Evolutionary conservation across 139 green algal genomes (phyloP).

Genomic region (Chlorella sp.): DNA sequence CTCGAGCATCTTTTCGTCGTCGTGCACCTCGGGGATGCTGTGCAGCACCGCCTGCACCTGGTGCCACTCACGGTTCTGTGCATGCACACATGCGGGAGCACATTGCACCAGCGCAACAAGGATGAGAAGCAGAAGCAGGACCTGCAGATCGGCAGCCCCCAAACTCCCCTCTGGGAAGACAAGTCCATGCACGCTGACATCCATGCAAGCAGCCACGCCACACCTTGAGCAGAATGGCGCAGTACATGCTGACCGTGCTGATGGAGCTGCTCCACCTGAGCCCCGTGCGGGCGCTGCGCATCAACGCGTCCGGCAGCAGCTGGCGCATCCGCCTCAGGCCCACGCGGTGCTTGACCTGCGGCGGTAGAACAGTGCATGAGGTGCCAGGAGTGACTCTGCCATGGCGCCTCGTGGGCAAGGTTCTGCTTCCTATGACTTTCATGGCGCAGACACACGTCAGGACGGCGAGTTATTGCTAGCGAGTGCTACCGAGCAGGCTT

Average conservation of each 20-base stretch:
- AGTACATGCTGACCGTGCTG: neutral
- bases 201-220: neutral
- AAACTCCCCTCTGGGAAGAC: neutral
- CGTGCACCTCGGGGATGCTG: neutral
- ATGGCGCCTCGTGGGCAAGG: neutral
- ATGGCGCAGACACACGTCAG: neutral
- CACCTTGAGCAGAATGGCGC: constrained; percentile 3
- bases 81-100: neutral
- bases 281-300: neutral
- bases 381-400: neutral
- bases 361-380: neutral
- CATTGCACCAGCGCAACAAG: neutral
- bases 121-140: neutral
- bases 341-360: neutral
- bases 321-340: neutral
- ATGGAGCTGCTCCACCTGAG: neutral
- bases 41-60: neutral
- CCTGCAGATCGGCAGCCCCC: neutral
- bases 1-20: constrained; percentile 1
- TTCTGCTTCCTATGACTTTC: neutral
- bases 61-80: neutral
- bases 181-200: neutral
- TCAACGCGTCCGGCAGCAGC: neutral
- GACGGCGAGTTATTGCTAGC: no score
- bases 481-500: no score